Evolutionary conservation across 257 asterid species (phyloP).

Genomic region (Scutellaria baicalensis): DNA sequence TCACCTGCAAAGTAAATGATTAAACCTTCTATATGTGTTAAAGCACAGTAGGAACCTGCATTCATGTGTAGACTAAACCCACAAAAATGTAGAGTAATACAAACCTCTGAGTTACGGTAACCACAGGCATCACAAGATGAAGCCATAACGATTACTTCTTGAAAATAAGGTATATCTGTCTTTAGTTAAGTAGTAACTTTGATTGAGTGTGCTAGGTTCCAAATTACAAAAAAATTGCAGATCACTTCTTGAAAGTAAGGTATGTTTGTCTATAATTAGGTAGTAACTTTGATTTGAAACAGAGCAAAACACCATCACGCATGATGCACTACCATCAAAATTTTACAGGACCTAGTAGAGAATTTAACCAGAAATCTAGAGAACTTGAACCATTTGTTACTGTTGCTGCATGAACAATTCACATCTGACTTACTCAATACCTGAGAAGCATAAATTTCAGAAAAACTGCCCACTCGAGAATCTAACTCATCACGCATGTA

Average conservation of each 20-base stretch:
- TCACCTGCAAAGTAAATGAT: conserved; percentile 47
- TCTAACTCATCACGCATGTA: not conserved
- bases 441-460: not conserved
- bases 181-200: conserved; percentile 44
- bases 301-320: not conserved
- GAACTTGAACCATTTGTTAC: not conserved
- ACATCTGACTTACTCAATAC: not conserved
- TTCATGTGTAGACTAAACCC: not conserved
- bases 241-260: too few relatives aligned
- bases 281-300: too few relatives aligned
- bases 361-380: not conserved
- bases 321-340: not conserved
- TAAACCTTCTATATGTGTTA: not conserved
- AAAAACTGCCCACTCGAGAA: not conserved
- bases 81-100: conserved; percentile 1
- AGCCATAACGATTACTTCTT: conserved; percentile 94
- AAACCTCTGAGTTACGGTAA: conserved; percentile 87
- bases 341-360: not conserved
- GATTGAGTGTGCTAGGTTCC: not conserved
- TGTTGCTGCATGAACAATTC: not conserved
- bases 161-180: conserved; percentile 86
- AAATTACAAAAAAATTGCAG: too few relatives aligned
- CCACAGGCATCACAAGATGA: conserved; percentile 89
- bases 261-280: too few relatives aligned
- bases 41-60: not conserved